Base-by-base conservation (phyloP, 805 yeast genomes). In the Yarrowia sp. region DNA sequence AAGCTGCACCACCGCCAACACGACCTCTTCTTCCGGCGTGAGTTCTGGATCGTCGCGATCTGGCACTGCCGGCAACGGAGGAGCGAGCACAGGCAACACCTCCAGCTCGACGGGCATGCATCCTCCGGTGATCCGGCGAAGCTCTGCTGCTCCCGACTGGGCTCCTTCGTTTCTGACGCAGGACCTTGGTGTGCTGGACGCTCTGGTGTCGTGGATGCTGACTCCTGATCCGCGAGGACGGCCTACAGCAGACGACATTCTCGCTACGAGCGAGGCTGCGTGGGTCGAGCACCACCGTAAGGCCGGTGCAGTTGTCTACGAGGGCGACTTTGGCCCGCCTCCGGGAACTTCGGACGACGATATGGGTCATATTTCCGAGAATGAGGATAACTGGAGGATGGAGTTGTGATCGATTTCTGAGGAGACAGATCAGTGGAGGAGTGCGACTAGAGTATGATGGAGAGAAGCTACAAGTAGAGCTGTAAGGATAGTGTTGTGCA, bases 251-350 rank as follows among this genome's bases (percentile, higher is more conserved):
- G 80, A 76, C 25, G 82, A 84, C 64, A 78, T 94, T n/a, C 74
- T 94, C 62, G 80, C 78, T 61, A 79, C 85, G 66, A 82, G 81
- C 49, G 97, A 94, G 72, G 84, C 94, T 65, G 79, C 81, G 47
- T 81, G 85, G 63, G 92, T 94, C 38, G 97, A 92, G 66, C 74
- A 80, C 61, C 80, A 93, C 64, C 80, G 97, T 59, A 88, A 87
- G 71, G 89, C 96, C 6, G 97, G 98, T 4, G 97, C 97, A 3
- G 87, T 92, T 1, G 88, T 94, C 65, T 94, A 86, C 69, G 99
- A 93, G 75, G 98, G 97, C 18, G 97, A 94, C 67, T 91, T 81
- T 72, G 99, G 98, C 0, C 97, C 97, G 1, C 77, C 78, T 63
- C 86, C 88, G 0, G 83, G 79, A 9, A 62, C 49, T 3, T 47